Base-by-base conservation (phyloP, 768 basidiomycete genomes). In the Cystofilobasidium capitatum region DNA sequence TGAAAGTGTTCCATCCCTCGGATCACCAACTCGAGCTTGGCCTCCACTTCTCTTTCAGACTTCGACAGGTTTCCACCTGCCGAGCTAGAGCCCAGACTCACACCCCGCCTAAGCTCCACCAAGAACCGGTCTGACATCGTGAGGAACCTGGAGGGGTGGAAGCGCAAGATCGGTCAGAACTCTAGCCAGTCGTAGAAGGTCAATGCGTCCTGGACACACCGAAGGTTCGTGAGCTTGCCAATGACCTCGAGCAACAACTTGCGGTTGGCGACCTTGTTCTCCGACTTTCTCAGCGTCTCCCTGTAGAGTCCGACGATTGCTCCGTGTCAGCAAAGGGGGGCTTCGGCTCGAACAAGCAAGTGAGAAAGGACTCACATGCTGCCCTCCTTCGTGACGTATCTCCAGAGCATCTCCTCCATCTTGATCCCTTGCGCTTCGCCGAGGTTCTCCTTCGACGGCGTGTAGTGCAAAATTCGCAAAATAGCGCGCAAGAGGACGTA, bases 81-180 rank as follows among this genome's bases (percentile, higher is more conserved):
- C 90, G 86, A 0, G 85, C 86, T n/a, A 39, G 37, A 26, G 82
- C 81, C 20, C 85, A 82, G 10, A 91, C 81, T 35, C 3, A 42
- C 39, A 5, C 66, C 66, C 17, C 88, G 88, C 7, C 80, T 80
- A 39, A 97, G 80, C 72, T 93, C 92, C 1, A 82, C 81, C 60
- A 92, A 77, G 75, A 93, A 97, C 0, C 90, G 84, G 77, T 96
- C 91, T 4, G 89, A 91, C n/a, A 97, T 89, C 67, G 86, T 92
- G 71, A 88, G 81, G 72, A 97, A 97, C 17, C 68, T 68, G 66
- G 13, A 37, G 6, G 29, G 14, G 33, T 10, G 10, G 22, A 24
- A 16, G 36, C n/a, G n/a, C 9, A 45, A n/a, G 16, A 31, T 26
- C 10, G 31, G 64, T 65, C 3, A 65, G 39, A 57, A 16, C 40